Base-by-base conservation (phyloP, 139 green algal species). In the Chlamydomonas schloesseri region DNA sequence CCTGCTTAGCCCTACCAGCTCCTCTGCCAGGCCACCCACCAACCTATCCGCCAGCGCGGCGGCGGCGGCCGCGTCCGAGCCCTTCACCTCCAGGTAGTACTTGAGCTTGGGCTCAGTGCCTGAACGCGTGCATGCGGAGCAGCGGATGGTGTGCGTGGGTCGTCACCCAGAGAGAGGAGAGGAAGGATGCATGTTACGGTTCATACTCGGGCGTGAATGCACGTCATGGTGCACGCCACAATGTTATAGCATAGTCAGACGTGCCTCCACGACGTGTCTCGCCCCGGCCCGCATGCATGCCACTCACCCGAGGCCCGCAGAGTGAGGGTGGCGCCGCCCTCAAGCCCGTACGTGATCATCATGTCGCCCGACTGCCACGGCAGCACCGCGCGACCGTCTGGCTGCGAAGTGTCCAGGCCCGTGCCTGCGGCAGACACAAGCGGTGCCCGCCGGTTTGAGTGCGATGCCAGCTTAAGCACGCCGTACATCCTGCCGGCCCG, bases 51-150 rank as follows among this genome's bases (percentile, higher is more conserved):
- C 92, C 64, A 90, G 73, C 11, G 50, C 65, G 2, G 36, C 62
- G 29, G 78, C 68, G 15, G 68, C 78, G 23, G 78, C 65, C 9
- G 64, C 42, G 42, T 84, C 78, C 10, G 33, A 8, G 15, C 78
- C 78, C 3, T 21, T 46, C 24, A 92, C 88, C 81, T 96, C 93
- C 24, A 96, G 47, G 53, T 95, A 97, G 81, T 93, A 96, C 87
- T 97, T 97, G 1, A 97, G 88, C 91, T 97, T 97, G 24, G 94
- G 94, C 82, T 97, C 94, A 4, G 94, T 96, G 37, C 93, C 94
- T 91, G 81, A 4, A 80, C n/a, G n/a, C n/a, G n/a, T n/a, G n/a
- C n/a, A n/a, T n/a, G n/a, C n/a, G n/a, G n/a, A n/a, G 60, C 20
- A 67, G 20, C 60, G 28, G 20, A 31, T 11, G 60, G 23, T 36